Evolutionary conservation across 2,329 filamentous ascomycete genomes (phyloP), one percentile per base, ranked within the genome.

Genomic region (Aureobasidium sp.): DNA sequence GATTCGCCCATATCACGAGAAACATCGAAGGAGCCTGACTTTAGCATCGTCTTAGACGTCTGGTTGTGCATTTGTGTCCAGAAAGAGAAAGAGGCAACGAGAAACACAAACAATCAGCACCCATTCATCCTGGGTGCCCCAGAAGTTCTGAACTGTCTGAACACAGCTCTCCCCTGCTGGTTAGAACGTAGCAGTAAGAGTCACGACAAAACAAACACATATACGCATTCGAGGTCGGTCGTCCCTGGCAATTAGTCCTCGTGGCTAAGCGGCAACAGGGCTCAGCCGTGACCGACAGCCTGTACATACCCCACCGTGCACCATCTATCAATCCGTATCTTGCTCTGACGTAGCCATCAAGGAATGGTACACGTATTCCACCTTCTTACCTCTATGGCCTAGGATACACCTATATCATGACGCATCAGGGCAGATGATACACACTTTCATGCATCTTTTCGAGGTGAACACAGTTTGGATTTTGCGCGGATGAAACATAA

Each of bases 211-310:
- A n/a, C 16, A 13, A 34, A 34, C 5, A 34, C 13, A 11, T 34
- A 25, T 5, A 34, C 34, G 29, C 36, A 30, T 14, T n/a, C n/a
- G 34, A 51, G 34, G 32, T 27, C 2, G 25, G 25, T 51, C 32
- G 25, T 51, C 32, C 34, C 21, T 27, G 34, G 37, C 11, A 25
- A 54, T 21, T 42, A 29, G 27, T 41, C 16, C 36, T 42, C n/a
- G 16, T 14, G 44, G 53, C 41, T 55, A 55, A 44, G 53, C 53
- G 53, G 53, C 53, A 55, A 55, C 10, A 45, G 30, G 53, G 29
- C 39, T 7, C 36, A 29, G 50, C 10, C n/a, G 39, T 34, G 51
- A 44, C 16, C 21, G 21, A 21, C 21, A 21, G 39, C n/a, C 29
- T n/a, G 13, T 27, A 14, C 25, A 44, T 25, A 13, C 53, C 27